These are phyloP conservation scores for Tylopilus sp. DNA, from an alignment of 1,284 basidiomycete genomes.

Conservation along the genomic window DNA sequence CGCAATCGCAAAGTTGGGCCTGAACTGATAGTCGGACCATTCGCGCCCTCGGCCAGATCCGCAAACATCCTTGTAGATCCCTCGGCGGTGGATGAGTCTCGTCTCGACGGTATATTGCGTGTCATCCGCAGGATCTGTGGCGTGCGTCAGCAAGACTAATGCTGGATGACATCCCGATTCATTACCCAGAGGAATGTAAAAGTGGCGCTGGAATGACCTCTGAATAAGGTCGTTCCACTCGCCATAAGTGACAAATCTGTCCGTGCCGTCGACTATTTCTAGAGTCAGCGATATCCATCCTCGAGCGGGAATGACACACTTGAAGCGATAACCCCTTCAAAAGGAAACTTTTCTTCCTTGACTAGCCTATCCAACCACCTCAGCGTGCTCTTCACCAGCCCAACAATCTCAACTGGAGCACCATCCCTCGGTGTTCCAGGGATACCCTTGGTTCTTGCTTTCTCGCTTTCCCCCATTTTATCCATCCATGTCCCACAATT, in stretches of 20 bases:
- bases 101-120: slow-evolving; percentile 68
- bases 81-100: slow-evolving; percentile 79
- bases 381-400: slow-evolving; percentile 88
- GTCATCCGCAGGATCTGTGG: slow-evolving; percentile 69
- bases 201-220: slow-evolving; percentile 83
- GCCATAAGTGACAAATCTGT: slow-evolving; percentile 78
- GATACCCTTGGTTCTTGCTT: slow-evolving; percentile 90
- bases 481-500: slow-evolving; percentile 97
- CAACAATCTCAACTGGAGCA: slow-evolving; percentile 93
- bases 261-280: slow-evolving; percentile 64
- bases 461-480: slow-evolving; percentile 91
- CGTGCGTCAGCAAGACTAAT: slow-evolving; percentile 5
- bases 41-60: slow-evolving; percentile 83
- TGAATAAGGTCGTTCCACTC: slow-evolving; percentile 90
- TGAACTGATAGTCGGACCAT: slow-evolving; percentile 96
- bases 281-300: slow-evolving; percentile 7
- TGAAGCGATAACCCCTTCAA: slow-evolving; percentile 80
- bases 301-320: slow-evolving; percentile 50
- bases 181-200: slow-evolving; percentile 83
- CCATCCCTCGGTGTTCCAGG: slow-evolving; percentile 96
- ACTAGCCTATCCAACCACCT: slow-evolving; percentile 81
- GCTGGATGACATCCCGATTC: slow-evolving; percentile 4
- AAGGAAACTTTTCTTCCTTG: slow-evolving; percentile 73
- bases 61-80: slow-evolving; percentile 98
- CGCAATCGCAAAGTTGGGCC: slow-evolving; percentile 90